phyloP scores from a whole-genome alignment of 2,329 filamentous ascomycete species.

The Penicillium fuscoglaucum region DNA sequence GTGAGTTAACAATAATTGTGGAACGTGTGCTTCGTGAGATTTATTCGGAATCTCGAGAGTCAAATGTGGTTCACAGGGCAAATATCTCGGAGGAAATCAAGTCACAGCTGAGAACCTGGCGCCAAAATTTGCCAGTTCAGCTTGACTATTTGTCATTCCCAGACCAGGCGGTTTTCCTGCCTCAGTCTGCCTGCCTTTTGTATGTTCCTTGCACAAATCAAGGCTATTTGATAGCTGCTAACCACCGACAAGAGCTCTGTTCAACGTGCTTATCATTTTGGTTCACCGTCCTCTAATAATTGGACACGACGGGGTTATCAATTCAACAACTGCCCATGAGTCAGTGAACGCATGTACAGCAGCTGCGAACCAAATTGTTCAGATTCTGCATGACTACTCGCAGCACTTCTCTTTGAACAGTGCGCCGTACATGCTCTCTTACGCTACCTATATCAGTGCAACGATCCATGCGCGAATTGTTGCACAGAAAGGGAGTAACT shows the following conservation, averaged over 20 bases:
- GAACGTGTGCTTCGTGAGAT: slow-evolving; percentile 36
- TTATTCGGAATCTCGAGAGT: slow-evolving; percentile 30
- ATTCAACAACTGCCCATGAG: slow-evolving; percentile 24
- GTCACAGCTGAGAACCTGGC: slow-evolving; percentile 26
- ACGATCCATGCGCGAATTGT: slow-evolving; percentile 56
- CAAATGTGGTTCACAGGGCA: slow-evolving; percentile 14
- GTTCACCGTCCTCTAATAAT: slow-evolving; percentile 46
- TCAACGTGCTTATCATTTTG: slow-evolving; percentile 46
- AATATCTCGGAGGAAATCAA: slow-evolving; percentile 24
- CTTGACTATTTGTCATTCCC: slow-evolving; percentile 26
- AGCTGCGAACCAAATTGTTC: slow-evolving; percentile 40
- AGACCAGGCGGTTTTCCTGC: slow-evolving; percentile 23
- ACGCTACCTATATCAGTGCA: slow-evolving; percentile 57
- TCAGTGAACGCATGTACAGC: slow-evolving; percentile 35
- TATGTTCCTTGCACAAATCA: slow-evolving; percentile 1
- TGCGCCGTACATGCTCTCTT: slow-evolving; percentile 52
- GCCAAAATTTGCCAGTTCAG: slow-evolving; percentile 23
- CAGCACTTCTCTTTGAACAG: slow-evolving; percentile 44
- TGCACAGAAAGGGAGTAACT: slow-evolving; percentile 26
- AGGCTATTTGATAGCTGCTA: slow-evolving; percentile 1
- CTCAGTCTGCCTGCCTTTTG: slow-evolving; percentile 26
- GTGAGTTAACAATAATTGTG: slow-evolving; percentile 37
- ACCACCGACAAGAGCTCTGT: slow-evolving; percentile 30
- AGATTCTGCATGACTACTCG: slow-evolving; percentile 39
- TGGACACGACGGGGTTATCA: slow-evolving; percentile 15